Conservation (phyloP, 371 early-diverging fungal species). For the Zychaea mexicana region DNA sequence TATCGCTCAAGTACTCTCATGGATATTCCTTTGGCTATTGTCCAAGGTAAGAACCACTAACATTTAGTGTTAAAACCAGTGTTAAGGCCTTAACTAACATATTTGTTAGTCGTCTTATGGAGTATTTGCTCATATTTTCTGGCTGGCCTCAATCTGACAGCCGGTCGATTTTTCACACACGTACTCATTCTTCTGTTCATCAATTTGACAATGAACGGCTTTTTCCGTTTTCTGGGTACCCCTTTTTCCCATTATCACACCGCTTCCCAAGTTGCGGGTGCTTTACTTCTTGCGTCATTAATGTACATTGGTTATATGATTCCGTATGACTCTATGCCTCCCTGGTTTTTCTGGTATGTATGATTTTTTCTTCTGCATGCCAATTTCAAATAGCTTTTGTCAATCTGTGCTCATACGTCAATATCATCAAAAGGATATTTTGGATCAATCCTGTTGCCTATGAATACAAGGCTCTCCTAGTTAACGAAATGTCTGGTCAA, state of each 20-base stretch:
- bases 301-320: constrained; percentile 58
- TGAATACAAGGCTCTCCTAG: constrained; percentile 66
- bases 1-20: constrained; percentile 55
- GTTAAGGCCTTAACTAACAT: constrained; percentile 7
- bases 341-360: constrained; percentile 55
- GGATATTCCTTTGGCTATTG: constrained; percentile 38
- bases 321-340: constrained; percentile 31
- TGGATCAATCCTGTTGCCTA: constrained; percentile 78
- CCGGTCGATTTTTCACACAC: constrained; percentile 49
- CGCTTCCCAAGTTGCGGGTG: constrained; percentile 48
- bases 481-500: constrained; percentile 72
- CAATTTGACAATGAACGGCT: constrained; percentile 39
- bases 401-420: background rate
- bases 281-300: constrained; percentile 44
- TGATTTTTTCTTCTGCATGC: background rate
- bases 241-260: constrained; percentile 39
- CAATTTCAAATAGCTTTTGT: background rate
- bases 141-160: constrained; percentile 44
- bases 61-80: no score
- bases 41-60: constrained; percentile 32
- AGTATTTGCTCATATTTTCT: constrained; percentile 46
- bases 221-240: constrained; percentile 54
- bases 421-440: constrained; percentile 56
- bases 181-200: constrained; percentile 38
- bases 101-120: constrained; percentile 13